Evolutionary conservation across 192 early-diverging fungal genomes (phyloP), one percentile per base, ranked within the genome.

Genomic region (Backusella circina): DNA sequence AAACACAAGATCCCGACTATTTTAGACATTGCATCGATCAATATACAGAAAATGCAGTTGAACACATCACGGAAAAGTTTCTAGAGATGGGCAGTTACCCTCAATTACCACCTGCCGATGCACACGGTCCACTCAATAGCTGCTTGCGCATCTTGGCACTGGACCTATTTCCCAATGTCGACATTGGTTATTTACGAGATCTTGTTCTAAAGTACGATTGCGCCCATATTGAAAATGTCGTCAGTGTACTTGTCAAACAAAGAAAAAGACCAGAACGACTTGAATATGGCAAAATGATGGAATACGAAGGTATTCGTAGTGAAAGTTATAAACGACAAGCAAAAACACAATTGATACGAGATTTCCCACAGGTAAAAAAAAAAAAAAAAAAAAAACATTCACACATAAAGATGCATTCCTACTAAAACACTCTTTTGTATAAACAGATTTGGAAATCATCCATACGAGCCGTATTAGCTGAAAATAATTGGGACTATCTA

Each of bases 401-500:
- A 54, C n/a, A 8, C 3, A 51, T 51, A 51, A 6, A 51, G 41
- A 9, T 41, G 15, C 39, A 41, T 16, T 16, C 21, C 71, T n/a
- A 64, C 36, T 9, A 13, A 13, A 7, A 75, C 36, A 61, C 51
- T 65, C 5, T 38, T 31, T 70, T 66, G 13, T 67, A n/a, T 36
- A 26, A 33, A 35, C 23, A 84, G 75, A 77, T 82, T 26, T 86
- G 83, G 83, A 77, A 75, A 44, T 86, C 85, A n/a, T 80, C 85
- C 13, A 78, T 86, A 39, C 51, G 77, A 68, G 85, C 85, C 6
- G 80, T 86, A 12, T 67, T 86, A 35, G 83, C 85, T 13, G 85
- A 86, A 38, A 82, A 86, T 54, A 77, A 82, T 68, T 78, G 72
- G 72, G 83, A 84, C 38, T 86, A 83, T 65, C 4, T 66, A 33